These are phyloP conservation scores for sweet orange (Citrus sinensis) DNA, from an alignment of 345 rosid genomes.

Conservation along the genomic window DNA sequence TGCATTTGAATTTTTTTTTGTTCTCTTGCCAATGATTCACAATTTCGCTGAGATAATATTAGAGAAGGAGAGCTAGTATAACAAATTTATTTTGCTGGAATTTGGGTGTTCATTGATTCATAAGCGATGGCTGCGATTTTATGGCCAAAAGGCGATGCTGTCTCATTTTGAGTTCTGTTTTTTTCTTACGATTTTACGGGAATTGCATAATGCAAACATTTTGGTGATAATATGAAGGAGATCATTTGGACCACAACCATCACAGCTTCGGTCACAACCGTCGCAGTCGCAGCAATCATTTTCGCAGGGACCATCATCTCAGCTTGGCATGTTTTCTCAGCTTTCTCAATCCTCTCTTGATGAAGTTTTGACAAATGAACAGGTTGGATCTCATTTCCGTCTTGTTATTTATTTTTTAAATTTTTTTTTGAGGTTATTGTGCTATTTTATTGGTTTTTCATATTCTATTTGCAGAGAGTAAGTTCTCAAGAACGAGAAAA, in stretches of 20 bases:
- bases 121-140: background rate
- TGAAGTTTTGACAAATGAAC: constrained; percentile 54
- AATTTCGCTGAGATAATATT: background rate
- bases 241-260: constrained; percentile 51
- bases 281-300: constrained; percentile 86
- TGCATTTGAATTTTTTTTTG: background rate
- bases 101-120: background rate
- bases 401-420: background rate
- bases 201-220: background rate
- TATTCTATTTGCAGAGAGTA: constrained; percentile 52
- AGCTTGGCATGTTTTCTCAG: constrained; percentile 76
- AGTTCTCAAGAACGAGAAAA: constrained; percentile 66
- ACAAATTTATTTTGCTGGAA: background rate
- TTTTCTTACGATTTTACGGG: background rate
- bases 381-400: constrained; percentile 36
- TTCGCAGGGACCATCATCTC: constrained; percentile 85
- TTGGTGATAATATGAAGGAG: constrained; percentile 42
- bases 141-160: background rate
- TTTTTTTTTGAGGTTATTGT: background rate
- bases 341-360: constrained; percentile 70
- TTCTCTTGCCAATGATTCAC: background rate
- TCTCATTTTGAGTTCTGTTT: background rate
- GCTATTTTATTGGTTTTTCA: background rate
- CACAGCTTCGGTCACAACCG: constrained; percentile 55
- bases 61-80: background rate